These are phyloP conservation scores for Dothistroma pini DNA, from an alignment of 2,329 filamentous ascomycete genomes.

Conservation along the genomic window DNA sequence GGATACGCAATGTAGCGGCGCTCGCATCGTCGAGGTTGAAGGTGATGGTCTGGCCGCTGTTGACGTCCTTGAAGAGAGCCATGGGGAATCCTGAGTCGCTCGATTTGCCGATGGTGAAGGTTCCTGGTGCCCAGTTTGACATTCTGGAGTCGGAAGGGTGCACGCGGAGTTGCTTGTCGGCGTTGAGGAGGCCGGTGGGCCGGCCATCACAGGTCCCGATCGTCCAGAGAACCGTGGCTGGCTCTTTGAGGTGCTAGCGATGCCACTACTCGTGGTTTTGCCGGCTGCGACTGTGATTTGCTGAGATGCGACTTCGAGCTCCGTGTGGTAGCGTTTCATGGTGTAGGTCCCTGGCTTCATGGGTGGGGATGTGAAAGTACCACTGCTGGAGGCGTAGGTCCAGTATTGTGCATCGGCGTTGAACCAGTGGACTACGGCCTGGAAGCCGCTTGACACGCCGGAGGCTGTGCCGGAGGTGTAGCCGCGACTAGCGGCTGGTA, in stretches of 20 bases:
- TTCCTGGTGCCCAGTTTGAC: slow-evolving; percentile 10
- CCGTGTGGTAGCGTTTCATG: slow-evolving; percentile 62
- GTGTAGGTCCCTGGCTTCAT: slow-evolving; percentile 68
- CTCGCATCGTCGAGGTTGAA: slow-evolving; percentile 9
- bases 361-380: slow-evolving; percentile 59
- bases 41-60: slow-evolving; percentile 11
- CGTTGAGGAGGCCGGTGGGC: slow-evolving; percentile 59
- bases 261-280: slow-evolving; percentile 47
- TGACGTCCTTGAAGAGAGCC: slow-evolving; percentile 16
- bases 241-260: slow-evolving; percentile 49
- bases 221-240: slow-evolving; percentile 54
- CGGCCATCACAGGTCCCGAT: slow-evolving; percentile 65
- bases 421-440: slow-evolving; percentile 62
- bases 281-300: slow-evolving; percentile 52
- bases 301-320: slow-evolving; percentile 53
- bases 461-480: slow-evolving; percentile 59
- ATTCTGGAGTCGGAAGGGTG: slow-evolving; percentile 53
- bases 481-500: slow-evolving; percentile 54
- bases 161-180: slow-evolving; percentile 64
- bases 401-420: slow-evolving; percentile 63
- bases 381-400: slow-evolving; percentile 52
- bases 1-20: slow-evolving; percentile 13
- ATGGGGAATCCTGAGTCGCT: slow-evolving; percentile 11
- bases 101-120: slow-evolving; percentile 9
- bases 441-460: slow-evolving; percentile 52